phyloP scores from a whole-genome alignment of 2,329 filamentous ascomycete genomes.

The Venturia effusa region DNA sequence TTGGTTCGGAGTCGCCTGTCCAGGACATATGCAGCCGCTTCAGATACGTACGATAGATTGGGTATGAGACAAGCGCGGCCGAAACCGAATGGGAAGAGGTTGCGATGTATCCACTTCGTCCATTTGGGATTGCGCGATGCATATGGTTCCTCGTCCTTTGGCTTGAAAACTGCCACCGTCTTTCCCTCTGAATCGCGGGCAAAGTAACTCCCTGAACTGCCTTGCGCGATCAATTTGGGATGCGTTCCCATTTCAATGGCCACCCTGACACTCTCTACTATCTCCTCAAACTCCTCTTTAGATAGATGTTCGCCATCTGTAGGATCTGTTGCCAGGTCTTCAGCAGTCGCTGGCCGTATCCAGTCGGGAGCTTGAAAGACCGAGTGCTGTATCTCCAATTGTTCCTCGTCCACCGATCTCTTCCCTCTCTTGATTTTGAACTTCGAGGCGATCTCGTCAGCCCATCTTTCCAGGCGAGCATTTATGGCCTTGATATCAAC shows the following conservation, averaged over 20 bases:
- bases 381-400: conserved; percentile 90
- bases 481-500: conserved; percentile 99
- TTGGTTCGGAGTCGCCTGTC: conserved; percentile 83
- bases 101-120: conserved; percentile 99
- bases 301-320: conserved; percentile 56
- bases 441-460: conserved; percentile 92
- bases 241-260: conserved; percentile 88
- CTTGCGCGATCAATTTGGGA: conserved; percentile 91
- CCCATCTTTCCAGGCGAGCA: conserved; percentile 87
- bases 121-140: conserved; percentile 95
- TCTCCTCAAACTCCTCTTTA: conserved; percentile 70
- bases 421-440: conserved; percentile 80
- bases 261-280: conserved; percentile 78
- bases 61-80: conserved; percentile 91
- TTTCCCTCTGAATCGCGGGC: conserved; percentile 84
- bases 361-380: conserved; percentile 93
- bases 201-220: conserved; percentile 97
- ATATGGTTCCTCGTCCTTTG: conserved; percentile 97
- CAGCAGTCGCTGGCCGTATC: conserved; percentile 65
- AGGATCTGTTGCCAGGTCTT: conserved; percentile 53
- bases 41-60: conserved; percentile 94
- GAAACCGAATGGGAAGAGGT: conserved; percentile 95
- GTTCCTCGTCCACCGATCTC: conserved; percentile 66
- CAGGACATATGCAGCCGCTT: conserved; percentile 91
- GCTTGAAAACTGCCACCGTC: conserved; percentile 96